Evolutionary conservation across 495 filamentous ascomycete species (phyloP), one percentile per base, ranked within the genome.

Genomic region (Trichodelitschia bisporula): DNA sequence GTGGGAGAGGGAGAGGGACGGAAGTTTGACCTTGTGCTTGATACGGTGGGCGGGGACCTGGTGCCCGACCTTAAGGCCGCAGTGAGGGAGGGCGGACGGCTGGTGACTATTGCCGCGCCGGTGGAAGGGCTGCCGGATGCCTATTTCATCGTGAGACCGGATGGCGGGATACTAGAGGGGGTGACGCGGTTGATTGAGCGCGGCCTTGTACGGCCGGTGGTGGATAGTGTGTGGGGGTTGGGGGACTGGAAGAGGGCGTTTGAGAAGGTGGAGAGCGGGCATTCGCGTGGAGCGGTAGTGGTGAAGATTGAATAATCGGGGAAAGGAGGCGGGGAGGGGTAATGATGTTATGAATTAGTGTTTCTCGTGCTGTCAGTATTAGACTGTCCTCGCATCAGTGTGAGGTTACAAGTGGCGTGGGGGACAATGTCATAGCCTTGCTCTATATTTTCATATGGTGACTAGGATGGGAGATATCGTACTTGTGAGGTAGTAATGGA

Each of bases 141-240:
- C 6, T 29, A 15, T 9, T 29, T 29, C 27, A 29, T 29, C 16
- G 27, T 29, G 6, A 15, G 16, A 9, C 27, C 8, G 6, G 27
- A 29, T 29, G 27, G 27, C 6, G 27, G 8, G 14, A 8, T 8
- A 15, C 15, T 29, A 6, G 27, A 29, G 14, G 6, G 6, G 27
- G 15, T 29, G 9, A 8, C 27, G 14, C 8, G 16, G 9, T 15
- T 29, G 14, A 29, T 29, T 15, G 27, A 29, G 9, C 8, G 9
- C 27, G 27, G 27, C 9, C 9, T 10, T 8, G 6, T 8, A 6
- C 9, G 16, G 27, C 8, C 27, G 6, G 14, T 29, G 8, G 27
- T 29, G 27, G 27, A 29, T 15, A 29, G 27, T 16, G 14, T 29
- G 6, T 29, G 27, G 27, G 6, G 6, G 27, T 15, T 29, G 6